Conservation (phyloP, 441 rosid species). For the Lagerstroemia fauriei region DNA sequence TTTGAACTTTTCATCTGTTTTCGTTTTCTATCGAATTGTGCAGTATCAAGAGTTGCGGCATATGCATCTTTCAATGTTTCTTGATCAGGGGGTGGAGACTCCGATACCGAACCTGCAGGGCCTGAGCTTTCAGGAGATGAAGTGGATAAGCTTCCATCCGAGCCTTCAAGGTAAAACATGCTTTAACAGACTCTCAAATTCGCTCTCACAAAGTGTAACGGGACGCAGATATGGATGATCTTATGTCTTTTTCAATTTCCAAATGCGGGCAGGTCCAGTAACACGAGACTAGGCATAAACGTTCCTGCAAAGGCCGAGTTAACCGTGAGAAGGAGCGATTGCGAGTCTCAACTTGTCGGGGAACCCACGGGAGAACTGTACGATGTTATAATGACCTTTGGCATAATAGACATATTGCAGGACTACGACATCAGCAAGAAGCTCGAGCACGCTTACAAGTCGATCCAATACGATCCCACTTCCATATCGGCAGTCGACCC, state of each 20-base stretch:
- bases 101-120: neutral
- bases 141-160: neutral
- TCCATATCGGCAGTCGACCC: conserved; percentile 34
- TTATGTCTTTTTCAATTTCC: neutral
- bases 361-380: conserved; percentile 30
- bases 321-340: conserved; percentile 18
- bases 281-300: conserved; percentile 23
- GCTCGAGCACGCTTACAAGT: conserved; percentile 35
- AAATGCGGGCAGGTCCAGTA: neutral
- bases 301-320: conserved; percentile 28
- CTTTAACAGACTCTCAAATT: neutral
- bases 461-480: conserved; percentile 25
- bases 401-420: conserved; percentile 32
- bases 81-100: neutral
- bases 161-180: conserved; percentile 21
- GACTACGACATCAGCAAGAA: conserved; percentile 35
- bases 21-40: neutral
- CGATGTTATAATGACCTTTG: conserved; percentile 23
- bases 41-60: neutral
- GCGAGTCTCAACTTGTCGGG: conserved; percentile 28
- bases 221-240: neutral
- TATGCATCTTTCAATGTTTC: neutral
- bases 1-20: neutral
- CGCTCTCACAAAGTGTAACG: neutral
- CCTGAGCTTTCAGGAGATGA: conserved; percentile 19